Evolutionary conservation across 2,329 filamentous ascomycete genomes (phyloP), one percentile per base, ranked within the genome.

Genomic region (Zymoseptoria brevis): DNA sequence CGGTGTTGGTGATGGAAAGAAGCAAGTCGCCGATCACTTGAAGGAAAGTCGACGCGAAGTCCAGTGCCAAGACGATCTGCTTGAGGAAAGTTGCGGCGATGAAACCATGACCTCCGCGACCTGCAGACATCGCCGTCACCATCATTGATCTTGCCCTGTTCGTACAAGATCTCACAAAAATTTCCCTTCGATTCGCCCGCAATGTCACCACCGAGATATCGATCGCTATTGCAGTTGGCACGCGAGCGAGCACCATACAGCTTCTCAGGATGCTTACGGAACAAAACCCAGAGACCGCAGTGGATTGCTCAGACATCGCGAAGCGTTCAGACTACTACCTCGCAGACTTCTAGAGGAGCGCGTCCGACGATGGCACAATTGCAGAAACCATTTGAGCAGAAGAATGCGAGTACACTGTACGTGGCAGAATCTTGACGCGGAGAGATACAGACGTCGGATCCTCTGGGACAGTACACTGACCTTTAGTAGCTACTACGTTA

Each of bases 391-490:
- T 90, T 89, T 66, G 82, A 80, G 64, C 75, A 78, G 67, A 87
- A 84, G 77, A 92, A 92, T 68, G 77, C 79, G 62, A 87, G 87
- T 8, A 86, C 82, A 8, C 78, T 86, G 81, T 87, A 79, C 71
- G 71, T 73, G 49, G 24, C 45, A 58, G 55, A 68, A 64, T 54
- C 45, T 50, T 50, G 57, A 53, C n/a, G 26, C 19, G 21, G 11
- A 56, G 26, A 21, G 24, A 24, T 5, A 24, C 9, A 3, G 8
- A 53, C 19, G 11, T 29, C 7, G 51, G 19, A 26, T 11, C 22
- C 5, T 16, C 16, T 2, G 2, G 24, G 8, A 19, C 51, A n/a
- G 51, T 4, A 6, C 22, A 53, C 51, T 19, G 19, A 49, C 19
- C 13, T 8, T 45, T 16, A n/a, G 50, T 65, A 88, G 85, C 74